Evolutionary conservation across 164 flowering plant species (phyloP).

Genomic region (Aristolochia contorta): DNA sequence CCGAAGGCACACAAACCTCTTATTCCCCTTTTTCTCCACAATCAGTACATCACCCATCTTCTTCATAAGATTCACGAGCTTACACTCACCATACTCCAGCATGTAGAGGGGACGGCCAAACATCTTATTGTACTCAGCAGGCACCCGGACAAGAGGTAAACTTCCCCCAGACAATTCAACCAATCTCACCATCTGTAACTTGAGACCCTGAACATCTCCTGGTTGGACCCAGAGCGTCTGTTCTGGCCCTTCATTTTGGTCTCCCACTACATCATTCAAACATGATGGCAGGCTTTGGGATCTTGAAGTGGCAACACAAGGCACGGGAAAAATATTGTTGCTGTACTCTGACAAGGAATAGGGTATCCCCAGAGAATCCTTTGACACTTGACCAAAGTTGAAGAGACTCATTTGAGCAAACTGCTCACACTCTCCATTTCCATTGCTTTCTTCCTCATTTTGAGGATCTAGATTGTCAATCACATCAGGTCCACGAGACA

Average conservation of each 20-base stretch:
- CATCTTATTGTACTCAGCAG: slow-evolving; percentile 62
- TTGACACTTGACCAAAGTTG: slow-evolving; percentile 19
- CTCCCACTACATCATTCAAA: slow-evolving; percentile 30
- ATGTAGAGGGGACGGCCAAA: slow-evolving; percentile 76
- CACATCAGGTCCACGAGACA: slow-evolving; percentile 33
- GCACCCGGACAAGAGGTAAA: slow-evolving; percentile 53
- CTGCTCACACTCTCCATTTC: slow-evolving; percentile 33
- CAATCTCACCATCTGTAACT: slow-evolving; percentile 61
- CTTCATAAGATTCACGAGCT: slow-evolving; percentile 76
- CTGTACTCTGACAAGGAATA: slow-evolving; percentile 46
- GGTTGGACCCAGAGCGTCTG: slow-evolving; percentile 65
- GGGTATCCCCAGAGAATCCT: slow-evolving; percentile 34
- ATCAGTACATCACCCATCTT: slow-evolving; percentile 58
- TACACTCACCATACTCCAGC: slow-evolving; percentile 64
- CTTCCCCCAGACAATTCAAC: slow-evolving; percentile 78
- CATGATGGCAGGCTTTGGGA: slow-evolving; percentile 51
- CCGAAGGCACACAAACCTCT: slow-evolving; percentile 51
- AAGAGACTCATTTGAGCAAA: slow-evolving; percentile 15
- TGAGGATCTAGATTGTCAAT: slow-evolving; percentile 38
- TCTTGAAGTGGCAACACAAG: slow-evolving; percentile 35
- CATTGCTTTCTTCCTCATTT: slow-evolving; percentile 72
- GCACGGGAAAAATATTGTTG: slow-evolving; percentile 23
- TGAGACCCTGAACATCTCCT: slow-evolving; percentile 75
- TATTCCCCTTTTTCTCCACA: slow-evolving; percentile 65
- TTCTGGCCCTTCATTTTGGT: slow-evolving; percentile 19